phyloP scores from a whole-genome alignment of 2,329 filamentous ascomycete genomes.

The Fusarium phyllophilum region DNA sequence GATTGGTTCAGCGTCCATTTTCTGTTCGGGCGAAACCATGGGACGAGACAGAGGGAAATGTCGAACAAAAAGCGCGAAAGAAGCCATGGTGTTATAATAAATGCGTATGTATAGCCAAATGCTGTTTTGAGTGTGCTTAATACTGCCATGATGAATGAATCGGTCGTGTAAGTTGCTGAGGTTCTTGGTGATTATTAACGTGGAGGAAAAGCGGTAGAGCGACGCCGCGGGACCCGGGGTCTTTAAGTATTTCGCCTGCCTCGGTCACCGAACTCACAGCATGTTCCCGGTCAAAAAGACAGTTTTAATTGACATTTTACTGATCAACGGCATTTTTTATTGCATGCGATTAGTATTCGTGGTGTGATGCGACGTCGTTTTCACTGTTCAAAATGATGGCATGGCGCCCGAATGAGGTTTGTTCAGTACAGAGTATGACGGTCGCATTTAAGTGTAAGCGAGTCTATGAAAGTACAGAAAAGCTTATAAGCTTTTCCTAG shows the following conservation, averaged over 20 bases:
- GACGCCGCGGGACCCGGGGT: not conserved
- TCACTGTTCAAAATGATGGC: not conserved
- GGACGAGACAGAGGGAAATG: slow-evolving; percentile 20
- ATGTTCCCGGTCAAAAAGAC: not conserved
- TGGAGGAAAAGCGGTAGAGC: not conserved
- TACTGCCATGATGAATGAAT: not conserved
- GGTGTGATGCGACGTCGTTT: not conserved
- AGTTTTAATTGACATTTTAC: fast-evolving
- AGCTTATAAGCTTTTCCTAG: not conserved
- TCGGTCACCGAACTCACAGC: not conserved
- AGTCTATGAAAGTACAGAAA: not conserved
- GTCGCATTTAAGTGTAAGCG: not conserved
- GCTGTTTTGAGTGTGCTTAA: not conserved
- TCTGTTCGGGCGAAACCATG: slow-evolving; percentile 5
- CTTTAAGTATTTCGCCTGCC: not conserved
- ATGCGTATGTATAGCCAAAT: not conserved
- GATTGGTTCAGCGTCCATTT: slow-evolving; percentile 33
- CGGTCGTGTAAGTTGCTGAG: not conserved
- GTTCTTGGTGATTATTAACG: not conserved
- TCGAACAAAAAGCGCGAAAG: slow-evolving; percentile 28
- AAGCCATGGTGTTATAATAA: slow-evolving; percentile 23
- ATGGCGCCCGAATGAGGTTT: not conserved
- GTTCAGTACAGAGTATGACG: fast-evolving
- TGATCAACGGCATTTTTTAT: not conserved
- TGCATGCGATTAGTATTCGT: not conserved